Evolutionary conservation across 208 protist species (phyloP).

Genomic region (Leptomonas pyrrhocoris): DNA sequence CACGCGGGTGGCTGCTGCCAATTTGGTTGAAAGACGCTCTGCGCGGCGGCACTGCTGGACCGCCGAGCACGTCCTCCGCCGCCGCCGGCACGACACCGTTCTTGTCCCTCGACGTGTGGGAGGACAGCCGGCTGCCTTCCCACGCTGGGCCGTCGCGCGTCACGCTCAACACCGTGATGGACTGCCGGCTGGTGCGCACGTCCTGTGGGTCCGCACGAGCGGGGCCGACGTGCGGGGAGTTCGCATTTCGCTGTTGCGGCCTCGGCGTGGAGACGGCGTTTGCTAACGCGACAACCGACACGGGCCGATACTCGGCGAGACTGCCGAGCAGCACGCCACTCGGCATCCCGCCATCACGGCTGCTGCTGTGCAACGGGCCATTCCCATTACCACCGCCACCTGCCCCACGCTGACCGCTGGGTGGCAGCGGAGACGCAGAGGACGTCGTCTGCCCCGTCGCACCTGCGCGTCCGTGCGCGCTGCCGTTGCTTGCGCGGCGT

Average conservation of each 20-base stretch:
- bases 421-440: neutral
- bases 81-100: neutral
- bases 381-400: neutral
- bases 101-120: slow-evolving; percentile 1
- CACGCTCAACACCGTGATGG: slow-evolving; percentile 24
- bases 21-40: slow-evolving; percentile 15
- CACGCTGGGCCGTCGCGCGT: slow-evolving; percentile 12
- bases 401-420: neutral
- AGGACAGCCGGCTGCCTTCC: slow-evolving; percentile 8
- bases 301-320: slow-evolving; percentile 18
- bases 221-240: slow-evolving; percentile 3
- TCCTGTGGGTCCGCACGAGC: neutral
- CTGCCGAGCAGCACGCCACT: slow-evolving; percentile 22
- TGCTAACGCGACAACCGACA: slow-evolving; percentile 13
- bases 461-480: neutral
- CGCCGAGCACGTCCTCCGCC: neutral
- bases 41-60: slow-evolving; percentile 3
- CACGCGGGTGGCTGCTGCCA: neutral
- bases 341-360: neutral
- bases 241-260: neutral
- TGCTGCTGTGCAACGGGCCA: neutral
- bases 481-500: neutral
- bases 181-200: slow-evolving; percentile 13
- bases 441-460: neutral
- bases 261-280: neutral